Base-by-base conservation (phyloP, 805 yeast species). In the Sugiyamaella smithiae region DNA sequence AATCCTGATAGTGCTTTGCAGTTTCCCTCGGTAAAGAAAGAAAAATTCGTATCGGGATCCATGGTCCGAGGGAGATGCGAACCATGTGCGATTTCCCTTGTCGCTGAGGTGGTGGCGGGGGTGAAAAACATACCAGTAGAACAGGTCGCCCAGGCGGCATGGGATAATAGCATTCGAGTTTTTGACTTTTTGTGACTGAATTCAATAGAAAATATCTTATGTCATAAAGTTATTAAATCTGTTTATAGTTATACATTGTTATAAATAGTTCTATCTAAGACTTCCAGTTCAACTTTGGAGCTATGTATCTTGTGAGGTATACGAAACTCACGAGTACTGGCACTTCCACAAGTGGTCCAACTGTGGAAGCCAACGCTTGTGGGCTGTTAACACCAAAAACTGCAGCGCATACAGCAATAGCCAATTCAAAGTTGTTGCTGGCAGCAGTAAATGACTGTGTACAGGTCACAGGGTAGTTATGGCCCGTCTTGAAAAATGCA, bases 1-100 rank as follows among this genome's bases (percentile, higher is more conserved):
- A 37, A 31, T 8, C 41, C 51, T 7, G 49, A 52, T 6, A 43
- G 42, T 7, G 49, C 54, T 20, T 28, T 84, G 32, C 90, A 90
- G 0, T 79, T 80, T 55, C 81, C 84, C 1, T 62, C 78, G 11
- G 74, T 82, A 23, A 85, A 87, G 61, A 80, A 83, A 51, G 91
- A 85, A 41, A 76, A 80, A 46, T 80, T 67, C 61, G 57, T 58
- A 22, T 57, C 59, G 43, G 69, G 69, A 8, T 51, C 68, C 16
- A 67, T 88, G 72, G 77, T 93, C 37, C 85, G 85, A 55, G 84
- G 91, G 0, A 75, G 99, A 61, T 89, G 93, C 64, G 99, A 93
- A 66, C 99, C 99, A 0, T 89, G 95, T 44, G 76, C 80, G 38
- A 80, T 93, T 46, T 88, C 88, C 2, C 79, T 81, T 49, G 89